A percentile compares a stretch with the other conserved stretches of the same genome.
phyloP scores from a whole-genome alignment of 805 yeast species.

The Ogataea paradorogensis region DNA sequence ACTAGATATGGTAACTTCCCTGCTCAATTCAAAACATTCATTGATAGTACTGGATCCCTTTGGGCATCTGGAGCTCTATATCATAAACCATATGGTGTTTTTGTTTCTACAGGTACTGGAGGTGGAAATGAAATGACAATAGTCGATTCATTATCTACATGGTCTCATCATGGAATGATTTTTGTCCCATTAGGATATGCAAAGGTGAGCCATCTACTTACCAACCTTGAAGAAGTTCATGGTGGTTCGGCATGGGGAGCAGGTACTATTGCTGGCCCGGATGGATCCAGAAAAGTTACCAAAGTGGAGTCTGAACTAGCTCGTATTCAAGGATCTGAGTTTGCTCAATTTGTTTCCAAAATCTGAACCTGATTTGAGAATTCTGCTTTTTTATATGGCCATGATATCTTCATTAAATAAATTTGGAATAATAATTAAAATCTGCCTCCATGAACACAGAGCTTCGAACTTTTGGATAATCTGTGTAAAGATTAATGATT shows the following conservation, averaged over 20 bases:
- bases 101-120: slow-evolving; percentile 66
- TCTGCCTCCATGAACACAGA: slow-evolving; percentile 1
- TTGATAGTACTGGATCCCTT: slow-evolving; percentile 73
- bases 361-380: slow-evolving; percentile 14
- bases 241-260: slow-evolving; percentile 91
- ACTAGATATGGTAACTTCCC: slow-evolving; percentile 77
- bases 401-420: background rate
- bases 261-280: slow-evolving; percentile 71
- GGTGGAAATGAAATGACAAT: slow-evolving; percentile 81
- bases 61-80: slow-evolving; percentile 69
- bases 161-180: slow-evolving; percentile 75
- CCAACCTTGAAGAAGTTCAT: slow-evolving; percentile 63
- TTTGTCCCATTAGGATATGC: slow-evolving; percentile 77
- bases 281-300: slow-evolving; percentile 70
- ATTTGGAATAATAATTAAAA: slow-evolving; percentile 2
- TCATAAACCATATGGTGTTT: slow-evolving; percentile 74
- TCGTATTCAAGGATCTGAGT: slow-evolving; percentile 61
- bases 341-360: slow-evolving; percentile 46
- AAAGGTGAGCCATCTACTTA: slow-evolving; percentile 49
- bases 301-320: slow-evolving; percentile 65
- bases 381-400: background rate
- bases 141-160: slow-evolving; percentile 52
- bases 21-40: slow-evolving; percentile 71
- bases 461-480: background rate
- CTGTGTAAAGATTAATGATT: slow-evolving; percentile 4